These are phyloP conservation scores for button mushroom (Agaricus bisporus) DNA, from an alignment of 768 basidiomycete species.

Conservation along the genomic window DNA sequence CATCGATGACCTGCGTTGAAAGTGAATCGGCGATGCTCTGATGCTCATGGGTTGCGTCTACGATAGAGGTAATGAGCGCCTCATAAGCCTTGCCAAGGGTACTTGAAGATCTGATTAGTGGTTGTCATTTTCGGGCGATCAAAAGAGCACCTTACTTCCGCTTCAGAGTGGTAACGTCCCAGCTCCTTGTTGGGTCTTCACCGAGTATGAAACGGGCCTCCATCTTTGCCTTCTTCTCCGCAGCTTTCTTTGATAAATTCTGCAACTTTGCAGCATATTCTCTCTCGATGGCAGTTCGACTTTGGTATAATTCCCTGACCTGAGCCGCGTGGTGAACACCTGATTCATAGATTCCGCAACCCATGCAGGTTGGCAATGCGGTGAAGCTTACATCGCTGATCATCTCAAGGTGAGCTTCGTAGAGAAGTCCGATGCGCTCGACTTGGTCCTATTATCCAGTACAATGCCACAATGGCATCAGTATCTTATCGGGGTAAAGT, in stretches of 20 bases:
- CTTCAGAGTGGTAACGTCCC: constrained; percentile 43
- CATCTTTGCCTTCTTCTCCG: constrained; percentile 64
- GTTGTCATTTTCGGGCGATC: constrained; percentile 4
- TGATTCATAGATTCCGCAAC: not conserved
- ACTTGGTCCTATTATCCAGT: constrained; percentile 59
- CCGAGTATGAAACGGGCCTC: constrained; percentile 55
- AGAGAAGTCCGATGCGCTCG: constrained; percentile 49
- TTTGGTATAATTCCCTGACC: constrained; percentile 70
- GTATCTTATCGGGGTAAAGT: not conserved
- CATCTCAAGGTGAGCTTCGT: constrained; percentile 61
- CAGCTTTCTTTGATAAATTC: constrained; percentile 55
- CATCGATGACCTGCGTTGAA: constrained; percentile 54
- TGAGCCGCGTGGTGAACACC: constrained; percentile 18
- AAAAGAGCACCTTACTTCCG: constrained; percentile 39
- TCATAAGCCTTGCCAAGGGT: constrained; percentile 69
- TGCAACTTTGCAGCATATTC: constrained; percentile 76
- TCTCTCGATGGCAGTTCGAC: constrained; percentile 62
- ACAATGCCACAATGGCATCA: constrained; percentile 1
- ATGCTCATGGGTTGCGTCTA: constrained; percentile 63
- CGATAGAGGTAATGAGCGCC: constrained; percentile 57
- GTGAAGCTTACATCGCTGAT: constrained; percentile 50
- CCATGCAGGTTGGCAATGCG: not conserved
- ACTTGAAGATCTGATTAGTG: constrained; percentile 29
- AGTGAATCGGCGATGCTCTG: constrained; percentile 58
- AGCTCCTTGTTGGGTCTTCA: constrained; percentile 58